These are phyloP conservation scores for Musa acuminata DNA, from an alignment of 176 grass and related monocot genomes.

Conservation along the genomic window DNA sequence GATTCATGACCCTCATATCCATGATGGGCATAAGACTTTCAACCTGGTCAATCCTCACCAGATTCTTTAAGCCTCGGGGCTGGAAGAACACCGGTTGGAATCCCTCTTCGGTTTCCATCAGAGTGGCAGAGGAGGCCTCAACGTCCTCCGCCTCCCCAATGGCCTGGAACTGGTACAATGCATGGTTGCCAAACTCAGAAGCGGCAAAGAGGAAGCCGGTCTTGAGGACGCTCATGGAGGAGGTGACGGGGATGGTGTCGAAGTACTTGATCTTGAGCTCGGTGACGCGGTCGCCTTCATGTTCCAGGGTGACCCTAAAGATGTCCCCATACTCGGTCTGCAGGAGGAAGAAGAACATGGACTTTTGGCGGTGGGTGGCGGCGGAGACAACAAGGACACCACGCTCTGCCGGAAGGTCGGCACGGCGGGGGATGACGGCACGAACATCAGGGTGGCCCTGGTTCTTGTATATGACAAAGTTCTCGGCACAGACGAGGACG, in stretches of 20 bases:
- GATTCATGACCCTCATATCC: conserved; percentile 85
- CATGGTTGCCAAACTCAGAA: conserved; percentile 87
- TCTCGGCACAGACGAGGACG: conserved; percentile 84
- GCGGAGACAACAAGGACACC: conserved; percentile 94
- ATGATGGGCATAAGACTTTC: conserved; percentile 93
- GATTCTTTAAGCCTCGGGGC: conserved; percentile 80
- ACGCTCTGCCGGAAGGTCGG: conserved; percentile 81
- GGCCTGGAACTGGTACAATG: conserved; percentile 81
- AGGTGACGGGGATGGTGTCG: conserved; percentile 77
- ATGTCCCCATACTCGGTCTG: conserved; percentile 91
- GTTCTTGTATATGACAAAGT: conserved; percentile 89
- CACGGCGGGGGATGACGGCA: conserved; percentile 84
- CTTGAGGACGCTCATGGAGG: conserved; percentile 71
- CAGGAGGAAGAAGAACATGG: conserved; percentile 80
- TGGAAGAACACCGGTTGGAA: conserved; percentile 95
- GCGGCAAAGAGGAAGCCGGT: conserved; percentile 73
- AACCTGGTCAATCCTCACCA: conserved; percentile 49
- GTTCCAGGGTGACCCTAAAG: conserved; percentile 75
- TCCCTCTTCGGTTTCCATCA: conserved; percentile 96
- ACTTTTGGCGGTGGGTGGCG: conserved; percentile 83
- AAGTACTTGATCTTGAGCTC: conserved; percentile 99
- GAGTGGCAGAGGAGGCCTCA: conserved; percentile 73
- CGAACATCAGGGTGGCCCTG: conserved; percentile 90
- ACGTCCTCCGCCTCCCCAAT: conserved; percentile 85
- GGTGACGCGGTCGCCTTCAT: conserved; percentile 48